phyloP scores from a whole-genome alignment of 108 stramenopile species.

The Pseudonitzschia pungens region DNA sequence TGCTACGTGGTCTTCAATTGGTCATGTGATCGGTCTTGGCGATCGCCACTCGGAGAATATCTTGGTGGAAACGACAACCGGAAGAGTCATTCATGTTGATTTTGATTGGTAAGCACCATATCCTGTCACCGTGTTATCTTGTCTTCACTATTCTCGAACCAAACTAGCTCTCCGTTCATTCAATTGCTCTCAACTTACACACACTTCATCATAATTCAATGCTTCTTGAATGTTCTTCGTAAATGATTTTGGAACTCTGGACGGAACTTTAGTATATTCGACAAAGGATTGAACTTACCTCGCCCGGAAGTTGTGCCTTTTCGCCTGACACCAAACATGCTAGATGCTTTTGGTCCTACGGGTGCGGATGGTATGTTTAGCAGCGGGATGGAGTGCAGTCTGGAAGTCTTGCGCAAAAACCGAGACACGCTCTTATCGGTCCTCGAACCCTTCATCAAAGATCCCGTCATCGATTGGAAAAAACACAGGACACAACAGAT shows the following conservation, averaged over 20 bases:
- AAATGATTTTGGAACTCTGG: not conserved
- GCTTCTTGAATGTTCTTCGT: not conserved
- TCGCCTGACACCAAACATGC: conserved; percentile 96
- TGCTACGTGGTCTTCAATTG: conserved; percentile 91
- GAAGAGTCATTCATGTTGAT: conserved; percentile 98
- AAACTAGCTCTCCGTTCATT: not conserved
- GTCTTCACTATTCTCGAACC: not conserved
- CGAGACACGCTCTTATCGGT: conserved; percentile 94
- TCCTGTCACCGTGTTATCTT: not conserved
- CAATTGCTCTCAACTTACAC: not conserved
- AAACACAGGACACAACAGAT: conserved; percentile 49
- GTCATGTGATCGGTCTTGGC: conserved; percentile 96
- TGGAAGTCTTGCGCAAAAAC: conserved; percentile 89
- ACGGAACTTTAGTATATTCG: conserved; percentile 83
- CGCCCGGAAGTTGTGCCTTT: conserved; percentile 98
- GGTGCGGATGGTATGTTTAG: conserved; percentile 91
- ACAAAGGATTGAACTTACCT: conserved; percentile 92
- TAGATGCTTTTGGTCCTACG: conserved; percentile 93
- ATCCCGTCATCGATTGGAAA: conserved; percentile 91
- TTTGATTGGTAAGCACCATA: conserved; percentile 84
- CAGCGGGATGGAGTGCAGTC: conserved; percentile 70
- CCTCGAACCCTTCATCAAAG: conserved; percentile 95
- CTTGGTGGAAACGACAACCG: conserved; percentile 88
- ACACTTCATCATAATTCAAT: not conserved
- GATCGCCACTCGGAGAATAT: conserved; percentile 99